Conservation (phyloP, 1,139 yeast genomes). For the Protomyces macrosporus region DNA sequence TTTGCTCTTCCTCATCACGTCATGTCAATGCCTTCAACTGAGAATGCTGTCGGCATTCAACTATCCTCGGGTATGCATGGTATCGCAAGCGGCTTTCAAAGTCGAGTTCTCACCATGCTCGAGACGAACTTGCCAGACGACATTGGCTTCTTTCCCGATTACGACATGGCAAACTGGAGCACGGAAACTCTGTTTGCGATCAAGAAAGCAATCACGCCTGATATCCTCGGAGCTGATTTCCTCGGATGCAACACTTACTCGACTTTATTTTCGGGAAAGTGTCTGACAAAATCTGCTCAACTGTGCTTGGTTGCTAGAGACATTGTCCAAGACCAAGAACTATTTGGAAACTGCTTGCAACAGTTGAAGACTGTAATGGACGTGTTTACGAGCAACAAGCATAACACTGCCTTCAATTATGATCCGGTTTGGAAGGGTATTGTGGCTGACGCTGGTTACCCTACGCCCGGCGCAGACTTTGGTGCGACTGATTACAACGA, state of each 20-base stretch:
- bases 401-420: slow-evolving; percentile 58
- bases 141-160: slow-evolving; percentile 42
- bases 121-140: slow-evolving; percentile 56
- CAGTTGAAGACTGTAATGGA: slow-evolving; percentile 48
- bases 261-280: slow-evolving; percentile 63
- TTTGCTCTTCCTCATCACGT: slow-evolving; percentile 73
- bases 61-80: slow-evolving; percentile 53
- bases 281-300: slow-evolving; percentile 67
- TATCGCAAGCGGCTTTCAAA: slow-evolving; percentile 58
- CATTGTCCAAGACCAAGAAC: slow-evolving; percentile 45
- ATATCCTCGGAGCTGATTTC: neutral
- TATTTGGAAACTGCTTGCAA: neutral
- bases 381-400: slow-evolving; percentile 49
- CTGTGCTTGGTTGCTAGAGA: slow-evolving; percentile 59
- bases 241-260: slow-evolving; percentile 40
- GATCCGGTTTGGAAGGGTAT: slow-evolving; percentile 65
- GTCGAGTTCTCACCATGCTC: slow-evolving; percentile 47
- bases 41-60: neutral
- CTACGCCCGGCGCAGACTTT: slow-evolving; percentile 51
- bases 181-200: neutral
- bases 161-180: neutral
- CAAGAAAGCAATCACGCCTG: neutral
- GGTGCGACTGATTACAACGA: slow-evolving; percentile 71
- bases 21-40: slow-evolving; percentile 44
- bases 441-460: slow-evolving; percentile 49